phyloP scores from a whole-genome alignment of 805 yeast species.

The Ogataea dorogensis region DNA sequence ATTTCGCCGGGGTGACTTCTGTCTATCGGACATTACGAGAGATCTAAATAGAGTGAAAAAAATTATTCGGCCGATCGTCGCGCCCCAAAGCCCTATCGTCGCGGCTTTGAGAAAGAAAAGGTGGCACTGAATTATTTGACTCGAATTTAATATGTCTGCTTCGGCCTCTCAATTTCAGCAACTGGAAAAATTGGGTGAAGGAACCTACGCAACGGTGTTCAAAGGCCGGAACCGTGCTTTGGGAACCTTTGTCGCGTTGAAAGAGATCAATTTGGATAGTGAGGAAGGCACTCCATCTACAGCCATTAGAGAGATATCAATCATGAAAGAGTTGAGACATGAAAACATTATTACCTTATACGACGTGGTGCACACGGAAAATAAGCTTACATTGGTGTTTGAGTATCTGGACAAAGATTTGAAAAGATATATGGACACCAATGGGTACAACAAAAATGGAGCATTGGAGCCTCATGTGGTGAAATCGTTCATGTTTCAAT shows the following conservation, averaged over 20 bases:
- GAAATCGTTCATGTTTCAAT: conserved; percentile 91
- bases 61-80: conserved; percentile 13
- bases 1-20: conserved; percentile 13
- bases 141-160: conserved; percentile 28
- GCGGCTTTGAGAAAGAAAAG: conserved; percentile 7
- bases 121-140: conserved; percentile 7
- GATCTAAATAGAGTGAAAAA: neutral
- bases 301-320: conserved; percentile 92
- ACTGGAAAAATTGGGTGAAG: conserved; percentile 88
- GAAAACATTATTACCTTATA: conserved; percentile 89
- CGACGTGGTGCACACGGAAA: conserved; percentile 96
- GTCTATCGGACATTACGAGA: conserved; percentile 4
- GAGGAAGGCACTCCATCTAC: conserved; percentile 99
- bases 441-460: conserved; percentile 58
- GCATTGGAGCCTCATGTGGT: conserved; percentile 72
- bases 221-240: conserved; percentile 85
- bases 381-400: conserved; percentile 88
- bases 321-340: conserved; percentile 91
- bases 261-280: conserved; percentile 90
- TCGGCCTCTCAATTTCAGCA: conserved; percentile 43
- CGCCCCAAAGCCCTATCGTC: conserved; percentile 8
- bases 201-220: conserved; percentile 98
- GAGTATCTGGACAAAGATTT: conserved; percentile 92
- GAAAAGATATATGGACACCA: conserved; percentile 89
- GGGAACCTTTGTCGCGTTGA: conserved; percentile 89